Conservation (phyloP, 768 basidiomycete genomes). For the Tylopilus sp. region DNA sequence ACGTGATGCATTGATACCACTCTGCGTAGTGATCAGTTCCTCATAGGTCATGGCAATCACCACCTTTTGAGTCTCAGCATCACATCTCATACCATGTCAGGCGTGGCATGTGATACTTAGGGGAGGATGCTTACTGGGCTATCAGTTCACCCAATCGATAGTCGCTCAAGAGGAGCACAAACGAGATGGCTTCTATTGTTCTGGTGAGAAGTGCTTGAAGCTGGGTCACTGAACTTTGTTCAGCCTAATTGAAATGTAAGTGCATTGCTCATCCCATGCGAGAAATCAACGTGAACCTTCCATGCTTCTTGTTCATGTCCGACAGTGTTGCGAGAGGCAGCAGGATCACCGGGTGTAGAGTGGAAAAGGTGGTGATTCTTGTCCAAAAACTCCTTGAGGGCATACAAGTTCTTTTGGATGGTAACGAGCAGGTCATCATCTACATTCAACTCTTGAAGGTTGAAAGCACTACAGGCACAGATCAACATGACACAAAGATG, state of each 20-base stretch:
- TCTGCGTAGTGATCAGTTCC: conserved; percentile 78
- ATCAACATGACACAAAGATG: background rate
- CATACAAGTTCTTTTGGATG: conserved; percentile 77
- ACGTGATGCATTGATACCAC: conserved; percentile 85
- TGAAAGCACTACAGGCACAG: conserved; percentile 34
- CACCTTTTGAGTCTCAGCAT: conserved; percentile 63
- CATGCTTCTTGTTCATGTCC: conserved; percentile 82
- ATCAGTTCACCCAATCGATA: conserved; percentile 86
- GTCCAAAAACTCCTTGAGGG: conserved; percentile 71
- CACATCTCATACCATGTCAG: conserved; percentile 51
- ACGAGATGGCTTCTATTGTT: conserved; percentile 92
- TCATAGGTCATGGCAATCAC: conserved; percentile 76
- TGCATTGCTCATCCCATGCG: background rate
- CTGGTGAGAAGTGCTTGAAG: conserved; percentile 71
- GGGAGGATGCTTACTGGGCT: conserved; percentile 53
- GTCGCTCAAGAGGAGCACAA: conserved; percentile 87
- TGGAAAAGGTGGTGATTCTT: conserved; percentile 86
- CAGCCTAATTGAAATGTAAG: conserved; percentile 48
- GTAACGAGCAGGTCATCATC: conserved; percentile 59
- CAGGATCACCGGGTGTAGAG: conserved; percentile 68
- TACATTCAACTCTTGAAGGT: conserved; percentile 56
- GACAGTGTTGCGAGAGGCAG: conserved; percentile 49
- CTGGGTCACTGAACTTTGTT: conserved; percentile 79
- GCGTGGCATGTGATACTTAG: background rate
- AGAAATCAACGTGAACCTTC: conserved; percentile 51